phyloP scores from a whole-genome alignment of 176 grass and related monocot genomes.

The Avena insularis region DNA sequence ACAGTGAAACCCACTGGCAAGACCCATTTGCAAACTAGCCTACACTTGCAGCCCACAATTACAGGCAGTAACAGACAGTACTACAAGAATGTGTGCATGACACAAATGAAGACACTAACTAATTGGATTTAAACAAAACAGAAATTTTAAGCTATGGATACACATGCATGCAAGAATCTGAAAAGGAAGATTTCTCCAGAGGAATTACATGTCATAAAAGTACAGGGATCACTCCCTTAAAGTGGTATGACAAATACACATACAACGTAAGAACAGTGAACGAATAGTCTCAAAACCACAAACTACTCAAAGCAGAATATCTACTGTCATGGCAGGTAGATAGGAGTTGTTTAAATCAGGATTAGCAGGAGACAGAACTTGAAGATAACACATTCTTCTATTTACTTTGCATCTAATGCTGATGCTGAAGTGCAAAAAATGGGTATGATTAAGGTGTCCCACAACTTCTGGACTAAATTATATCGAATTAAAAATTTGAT shows the following conservation, averaged over 20 bases:
- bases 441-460: neutral
- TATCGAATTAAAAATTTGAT: neutral
- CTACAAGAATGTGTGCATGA: neutral
- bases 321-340: neutral
- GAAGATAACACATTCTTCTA: neutral
- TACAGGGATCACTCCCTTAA: neutral
- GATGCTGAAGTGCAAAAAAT: neutral
- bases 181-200: slow-evolving; percentile 10
- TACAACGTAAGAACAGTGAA: neutral
- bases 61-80: neutral
- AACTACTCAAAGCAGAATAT: slow-evolving; percentile 33
- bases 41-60: neutral
- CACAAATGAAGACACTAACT: neutral
- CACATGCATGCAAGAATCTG: neutral
- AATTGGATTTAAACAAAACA: neutral
- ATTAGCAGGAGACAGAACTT: neutral
- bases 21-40: slow-evolving; percentile 7
- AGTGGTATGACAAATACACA: neutral
- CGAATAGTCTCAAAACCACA: neutral
- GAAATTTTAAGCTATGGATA: slow-evolving; percentile 18
- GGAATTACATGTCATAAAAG: neutral
- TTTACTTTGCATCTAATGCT: neutral
- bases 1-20: slow-evolving; percentile 11
- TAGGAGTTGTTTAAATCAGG: neutral
- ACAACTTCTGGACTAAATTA: neutral